Base-by-base conservation (phyloP, 164 flowering plant species). In the Aristolochia fimbriata region DNA sequence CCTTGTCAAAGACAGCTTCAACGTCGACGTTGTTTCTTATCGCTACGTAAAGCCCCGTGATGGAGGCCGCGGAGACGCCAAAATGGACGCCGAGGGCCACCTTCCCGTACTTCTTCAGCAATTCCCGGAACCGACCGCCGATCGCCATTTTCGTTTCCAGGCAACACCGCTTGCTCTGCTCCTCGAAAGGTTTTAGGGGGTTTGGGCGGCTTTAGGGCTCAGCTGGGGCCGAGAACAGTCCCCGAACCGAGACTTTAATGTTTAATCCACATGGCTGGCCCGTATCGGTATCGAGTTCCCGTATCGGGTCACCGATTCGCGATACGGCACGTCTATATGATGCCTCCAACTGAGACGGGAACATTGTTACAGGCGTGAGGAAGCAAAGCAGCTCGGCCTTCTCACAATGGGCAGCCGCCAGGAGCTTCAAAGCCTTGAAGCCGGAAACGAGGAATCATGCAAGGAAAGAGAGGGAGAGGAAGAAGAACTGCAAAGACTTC, bases 11-110 rank as follows among this genome's bases (percentile, higher is more conserved):
- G 55, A 87, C 16, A 5, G 88, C 67, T 59, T 91, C 90, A 16
- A 94, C 97, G 67, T 93, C 99, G 58, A 88, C 86, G 75, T 93
- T 93, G 91, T 76, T 93, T 59, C 74, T 83, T 57, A 93, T 82
- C 69, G 97, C 96, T 41, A 88, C 61, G 70, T 88, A 90, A 65
- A 93, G 83, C 49, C 96, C 91, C 47, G 83, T 59, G 27, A 90
- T 74, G 22, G 97, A 86, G 19, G 83, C 91, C 0, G 80, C 83
- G 15, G 97, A 90, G 50, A 93, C 88, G 3, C 94, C 71, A 65
- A 77, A 71, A 61, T 93, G 97, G 10, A 93, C 96, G 3, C 88
- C 98, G 1, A 93, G 20, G 0, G 83, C 97, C 0, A 93, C 97
- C 62, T 86, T 93, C 0, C 99, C 99, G 76, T 93, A 93, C 71